Evolutionary conservation across 805 yeast species (phyloP).

Genomic region (Kuraishia capsulata): DNA sequence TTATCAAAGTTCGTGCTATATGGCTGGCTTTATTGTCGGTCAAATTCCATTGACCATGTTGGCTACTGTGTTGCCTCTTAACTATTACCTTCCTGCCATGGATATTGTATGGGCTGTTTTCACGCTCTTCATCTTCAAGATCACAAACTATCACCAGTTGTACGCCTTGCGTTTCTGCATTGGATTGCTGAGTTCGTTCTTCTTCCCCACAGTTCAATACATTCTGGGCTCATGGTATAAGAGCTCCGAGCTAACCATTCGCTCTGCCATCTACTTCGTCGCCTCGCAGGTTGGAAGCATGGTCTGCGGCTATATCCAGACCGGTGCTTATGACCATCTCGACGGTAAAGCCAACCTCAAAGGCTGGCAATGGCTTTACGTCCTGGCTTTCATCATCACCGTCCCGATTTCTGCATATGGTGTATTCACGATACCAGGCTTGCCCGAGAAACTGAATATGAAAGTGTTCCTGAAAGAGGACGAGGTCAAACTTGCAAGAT

Average conservation of each 20-base stretch:
- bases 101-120: constrained; percentile 65
- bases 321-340: constrained; percentile 22
- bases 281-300: constrained; percentile 56
- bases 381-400: constrained; percentile 38
- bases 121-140: constrained; percentile 46
- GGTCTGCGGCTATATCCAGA: constrained; percentile 46
- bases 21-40: constrained; percentile 49
- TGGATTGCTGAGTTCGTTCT: constrained; percentile 65
- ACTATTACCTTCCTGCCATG: constrained; percentile 42
- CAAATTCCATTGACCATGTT: constrained; percentile 49
- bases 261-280: constrained; percentile 53
- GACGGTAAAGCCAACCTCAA: constrained; percentile 14
- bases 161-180: constrained; percentile 58
- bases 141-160: constrained; percentile 38
- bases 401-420: constrained; percentile 24
- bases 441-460: constrained; percentile 42
- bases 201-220: constrained; percentile 54
- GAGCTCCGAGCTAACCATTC: constrained; percentile 46
- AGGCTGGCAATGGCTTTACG: constrained; percentile 52
- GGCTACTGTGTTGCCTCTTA: constrained; percentile 45
- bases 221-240: constrained; percentile 49
- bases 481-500: constrained; percentile 41
- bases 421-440: constrained; percentile 43
- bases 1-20: constrained; percentile 47
- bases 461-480: constrained; percentile 41